A percentile compares a stretch with the other conserved stretches of the same genome.
These are phyloP conservation scores for Ganoderma sinense DNA, from an alignment of 1,284 basidiomycete genomes.

Conservation along the genomic window DNA sequence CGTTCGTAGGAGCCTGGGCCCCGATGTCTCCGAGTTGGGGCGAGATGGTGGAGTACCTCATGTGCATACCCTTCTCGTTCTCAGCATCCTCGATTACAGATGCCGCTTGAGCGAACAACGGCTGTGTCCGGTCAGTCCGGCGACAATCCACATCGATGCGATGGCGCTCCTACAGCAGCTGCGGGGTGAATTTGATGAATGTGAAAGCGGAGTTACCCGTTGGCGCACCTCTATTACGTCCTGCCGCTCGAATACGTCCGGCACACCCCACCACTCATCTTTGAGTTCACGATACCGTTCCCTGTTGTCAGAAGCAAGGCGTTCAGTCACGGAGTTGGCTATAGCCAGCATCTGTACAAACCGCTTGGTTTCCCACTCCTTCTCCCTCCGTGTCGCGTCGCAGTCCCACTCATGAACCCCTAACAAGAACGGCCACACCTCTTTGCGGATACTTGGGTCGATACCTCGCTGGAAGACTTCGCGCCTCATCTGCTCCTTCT, in stretches of 20 bases:
- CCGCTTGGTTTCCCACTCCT: slow-evolving; percentile 71
- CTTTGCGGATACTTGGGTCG: slow-evolving; percentile 61
- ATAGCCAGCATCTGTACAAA: slow-evolving; percentile 41
- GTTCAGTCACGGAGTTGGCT: neutral
- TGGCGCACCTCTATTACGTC: slow-evolving; percentile 76
- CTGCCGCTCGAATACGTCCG: slow-evolving; percentile 80
- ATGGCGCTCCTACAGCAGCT: slow-evolving; percentile 70
- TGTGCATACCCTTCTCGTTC: slow-evolving; percentile 60
- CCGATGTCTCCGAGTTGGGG: slow-evolving; percentile 77
- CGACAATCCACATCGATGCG: slow-evolving; percentile 96
- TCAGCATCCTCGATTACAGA: slow-evolving; percentile 43
- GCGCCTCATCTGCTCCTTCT: slow-evolving; percentile 71
- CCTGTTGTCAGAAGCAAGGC: slow-evolving; percentile 44
- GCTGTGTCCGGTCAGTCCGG: slow-evolving; percentile 93
- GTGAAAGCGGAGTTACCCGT: slow-evolving; percentile 3
- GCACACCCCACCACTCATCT: slow-evolving; percentile 81
- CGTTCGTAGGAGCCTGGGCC: slow-evolving; percentile 85
- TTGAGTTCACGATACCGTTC: slow-evolving; percentile 75
- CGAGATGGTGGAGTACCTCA: slow-evolving; percentile 72
- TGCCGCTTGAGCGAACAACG: slow-evolving; percentile 72
- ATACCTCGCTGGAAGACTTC: slow-evolving; percentile 84
- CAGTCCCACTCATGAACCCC: slow-evolving; percentile 85
- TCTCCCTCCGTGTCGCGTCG: slow-evolving; percentile 60
- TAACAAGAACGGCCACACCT: slow-evolving; percentile 91
- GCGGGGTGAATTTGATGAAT: neutral